Evolutionary conservation across 2,329 filamentous ascomycete genomes (phyloP), one percentile per base, ranked within the genome.

Genomic region (Gliomastix tumulicola): DNA sequence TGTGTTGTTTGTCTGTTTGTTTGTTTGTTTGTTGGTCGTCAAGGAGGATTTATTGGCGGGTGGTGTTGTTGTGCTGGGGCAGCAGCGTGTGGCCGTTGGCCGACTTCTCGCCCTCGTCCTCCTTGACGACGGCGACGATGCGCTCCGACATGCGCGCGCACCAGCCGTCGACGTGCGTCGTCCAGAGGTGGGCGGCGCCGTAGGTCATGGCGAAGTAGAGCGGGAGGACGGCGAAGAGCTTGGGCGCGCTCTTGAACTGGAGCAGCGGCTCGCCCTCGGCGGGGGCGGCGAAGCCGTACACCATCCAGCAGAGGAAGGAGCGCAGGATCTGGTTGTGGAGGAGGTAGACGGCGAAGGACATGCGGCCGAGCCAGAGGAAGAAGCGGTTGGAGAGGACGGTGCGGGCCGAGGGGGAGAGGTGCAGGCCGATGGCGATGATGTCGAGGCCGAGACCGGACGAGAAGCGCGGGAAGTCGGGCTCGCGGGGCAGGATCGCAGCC

Each of bases 321-420:
- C 77, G 71, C 45, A 81, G 68, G 21, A 82, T 61, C 1, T 71
- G 69, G 30, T 77, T 78, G 54, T 82, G 78, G 16, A 82, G 57
- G 7, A 82, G 65, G 47, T 82, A 82, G 12, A 82, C 72, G 2
- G 77, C 75, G 47, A 81, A 81, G 31, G 72, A 77, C 56, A 80
- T 71, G 48, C 73, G 74, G 31, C 78, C 78, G 11, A 82, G 67
- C 68, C 76, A 82, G 31, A 77, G 64, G 30, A 82, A 68, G 37
- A 68, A 64, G 21, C 66, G 67, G 40, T 68, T 69, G 5, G 72
- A 73, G 4, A 82, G 64, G 1, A 71, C 44, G 35, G 64, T 65
- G 42, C 76, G 75, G 21, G 71, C 56, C 20, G 56, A 51, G 2
- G 65, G 63, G 1, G 69, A 75, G 45, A 74, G 69, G 47, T 76